Base-by-base conservation (phyloP, 345 rosid genomes). In the Ailanthus altissimus region DNA sequence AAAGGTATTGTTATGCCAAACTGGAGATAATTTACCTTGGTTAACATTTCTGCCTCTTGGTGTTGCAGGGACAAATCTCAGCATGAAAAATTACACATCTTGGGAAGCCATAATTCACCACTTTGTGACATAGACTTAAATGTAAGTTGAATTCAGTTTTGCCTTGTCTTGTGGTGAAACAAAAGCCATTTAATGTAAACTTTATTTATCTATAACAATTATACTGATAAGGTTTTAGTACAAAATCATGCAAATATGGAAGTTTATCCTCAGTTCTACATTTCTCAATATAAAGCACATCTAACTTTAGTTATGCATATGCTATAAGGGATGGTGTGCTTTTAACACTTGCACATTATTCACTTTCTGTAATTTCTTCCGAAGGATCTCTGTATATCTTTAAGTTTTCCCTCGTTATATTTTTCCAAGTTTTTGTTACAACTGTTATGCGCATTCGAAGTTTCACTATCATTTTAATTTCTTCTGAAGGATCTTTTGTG, bases 1-100 rank as follows among this genome's bases (percentile, higher is more conserved):
- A 38, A 18, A 13, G 67, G 43, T 4, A 4, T 26, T 67, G 21
- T 21, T 38, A 8, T 38, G 60, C 10, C 2, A 14, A 5, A 40
- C 42, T 49, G 36, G 25, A 50, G 60, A 28, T 32, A 67, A 23
- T 13, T 76, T 65, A 25, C 69, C 57, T 46, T 70, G 57, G 50
- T 50, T 80, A 23, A 66, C 49, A 75, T 67, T 57, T 80, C 56
- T 73, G 20, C 49, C 83, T 61, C 62, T 67, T 78, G 81, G 80
- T 36, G 67, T 85, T 84, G 79, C 92, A 96, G 99, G 90, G 94
- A 83, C 74, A 88, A 88, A 81, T 84, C 83, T 77, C 97, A 78
- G 74, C 78, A 77, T 79, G 97, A 91, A 77, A 91, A 85, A 77
- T 72, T 73, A 65, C 91, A 86, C 76, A 54, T 90, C 77, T 85